Base-by-base conservation (phyloP, 345 rosid species). In the Eucalyptus erythrocorys region DNA sequence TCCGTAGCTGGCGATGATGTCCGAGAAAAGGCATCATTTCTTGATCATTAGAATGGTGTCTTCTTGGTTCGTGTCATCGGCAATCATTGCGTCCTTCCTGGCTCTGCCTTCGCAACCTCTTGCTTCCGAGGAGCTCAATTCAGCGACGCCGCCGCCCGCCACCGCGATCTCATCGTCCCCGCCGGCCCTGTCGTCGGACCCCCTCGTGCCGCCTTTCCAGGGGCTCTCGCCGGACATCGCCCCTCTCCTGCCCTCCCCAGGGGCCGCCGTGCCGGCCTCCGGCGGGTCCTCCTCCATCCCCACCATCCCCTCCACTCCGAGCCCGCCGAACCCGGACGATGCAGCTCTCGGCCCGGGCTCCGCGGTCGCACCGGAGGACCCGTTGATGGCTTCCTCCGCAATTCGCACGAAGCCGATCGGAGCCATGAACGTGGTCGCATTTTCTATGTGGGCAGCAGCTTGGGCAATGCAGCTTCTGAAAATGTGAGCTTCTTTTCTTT, bases 261-360 rank as follows among this genome's bases (percentile, higher is more conserved):
- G 98, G 3, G 93, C 92, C 30, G 87, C 79, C 42, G 32, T 90
- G 49, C 96, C 97, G 15, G 86, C 92, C 49, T 91, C 96, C 14
- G 89, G 91, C 13, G 94, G 90, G n/a, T 88, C 94, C 7, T 94
- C 96, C 5, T 94, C 96, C 90, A 86, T 94, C 43, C 97, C 97
- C 86, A 96, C 97, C 85, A 95, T 97, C 89, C 97, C 98, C 19
- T 92, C 98, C 87, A 93, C 88, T 55, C 98, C 94, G 26, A 97
- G 98, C 93, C 97, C 99, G 8, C 98, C 99, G 24, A 94, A 97
- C 90, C 99, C 99, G 3, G 96, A 95, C 87, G 93, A 90, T 13
- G 84, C 85, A 3, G 49, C 93, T 1, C 47, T 88, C 42, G 95
- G 88, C 15, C 94, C 95, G 61, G 97, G 76, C 51, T 92, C 95